phyloP scores from a whole-genome alignment of 2,329 filamentous ascomycete genomes.

The Graphilbum fragrans region DNA sequence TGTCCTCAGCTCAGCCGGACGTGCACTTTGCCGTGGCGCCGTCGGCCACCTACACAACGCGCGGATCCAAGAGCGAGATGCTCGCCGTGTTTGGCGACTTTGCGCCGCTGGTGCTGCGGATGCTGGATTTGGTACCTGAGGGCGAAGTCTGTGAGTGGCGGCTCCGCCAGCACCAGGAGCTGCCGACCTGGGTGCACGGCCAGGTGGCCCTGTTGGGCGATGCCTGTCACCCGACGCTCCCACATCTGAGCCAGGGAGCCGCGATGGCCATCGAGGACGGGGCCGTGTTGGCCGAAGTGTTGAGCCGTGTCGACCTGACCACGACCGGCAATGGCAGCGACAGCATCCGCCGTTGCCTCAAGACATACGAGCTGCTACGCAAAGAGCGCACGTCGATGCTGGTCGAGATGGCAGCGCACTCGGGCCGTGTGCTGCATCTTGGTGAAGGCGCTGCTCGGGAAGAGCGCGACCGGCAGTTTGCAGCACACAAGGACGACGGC shows the following conservation, averaged over 20 bases:
- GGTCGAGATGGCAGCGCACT: conserved; percentile 40
- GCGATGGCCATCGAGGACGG: conserved; percentile 59
- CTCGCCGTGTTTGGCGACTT: conserved; percentile 49
- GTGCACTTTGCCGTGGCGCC: conserved; percentile 45
- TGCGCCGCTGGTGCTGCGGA: conserved; percentile 43
- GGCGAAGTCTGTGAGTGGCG: conserved; percentile 55
- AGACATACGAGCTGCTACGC: conserved; percentile 42
- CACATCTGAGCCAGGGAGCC: conserved; percentile 55
- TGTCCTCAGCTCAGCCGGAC: conserved; percentile 51
- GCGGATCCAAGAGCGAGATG: conserved; percentile 48
- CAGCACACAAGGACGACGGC: conserved; percentile 29
- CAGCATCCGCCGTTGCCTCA: conserved; percentile 34
- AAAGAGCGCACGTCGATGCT: conserved; percentile 41
- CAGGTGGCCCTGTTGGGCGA: conserved; percentile 48
- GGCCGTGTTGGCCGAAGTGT: conserved; percentile 42
- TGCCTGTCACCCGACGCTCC: conserved; percentile 55
- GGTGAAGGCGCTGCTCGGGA: conserved; percentile 45
- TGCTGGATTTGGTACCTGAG: conserved; percentile 48
- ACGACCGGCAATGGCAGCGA: conserved; percentile 15
- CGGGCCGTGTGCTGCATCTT: conserved; percentile 42
- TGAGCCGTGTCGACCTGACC: conserved; percentile 23
- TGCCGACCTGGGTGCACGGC: conserved; percentile 47
- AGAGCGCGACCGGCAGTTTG: conserved; percentile 45
- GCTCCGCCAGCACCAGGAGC: conserved; percentile 42
- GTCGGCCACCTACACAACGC: conserved; percentile 49